phyloP scores from a whole-genome alignment of 1,139 yeast genomes.

The Scheffersomyces stambukii region DNA sequence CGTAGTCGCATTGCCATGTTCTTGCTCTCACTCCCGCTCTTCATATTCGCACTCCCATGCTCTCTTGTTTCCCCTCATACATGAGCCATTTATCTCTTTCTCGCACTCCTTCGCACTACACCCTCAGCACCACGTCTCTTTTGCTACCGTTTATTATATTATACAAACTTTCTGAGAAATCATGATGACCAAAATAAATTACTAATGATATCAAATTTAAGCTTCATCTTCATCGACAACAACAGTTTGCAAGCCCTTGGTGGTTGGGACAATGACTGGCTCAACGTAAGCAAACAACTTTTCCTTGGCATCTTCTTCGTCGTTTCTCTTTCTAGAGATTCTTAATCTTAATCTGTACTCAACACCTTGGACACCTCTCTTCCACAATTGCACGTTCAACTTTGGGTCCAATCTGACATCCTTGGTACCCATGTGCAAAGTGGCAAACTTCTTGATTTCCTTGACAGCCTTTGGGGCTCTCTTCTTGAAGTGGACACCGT shows the following conservation, averaged over 20 bases:
- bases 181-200: too few relatives aligned
- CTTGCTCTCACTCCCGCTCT: too few relatives aligned
- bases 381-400: slow-evolving; percentile 98
- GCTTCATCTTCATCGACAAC: slow-evolving; percentile 86
- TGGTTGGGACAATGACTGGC: slow-evolving; percentile 90
- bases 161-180: slow-evolving; percentile 9
- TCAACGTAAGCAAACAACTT: slow-evolving; percentile 97
- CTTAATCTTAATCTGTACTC: slow-evolving; percentile 98
- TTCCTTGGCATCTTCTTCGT: slow-evolving; percentile 99
- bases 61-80: too few relatives aligned
- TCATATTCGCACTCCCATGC: too few relatives aligned
- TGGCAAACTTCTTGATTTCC: slow-evolving; percentile 98
- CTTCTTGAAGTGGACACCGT: slow-evolving; percentile 98
- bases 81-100: too few relatives aligned
- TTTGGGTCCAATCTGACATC: slow-evolving; percentile 99
- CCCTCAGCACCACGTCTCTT: too few relatives aligned
- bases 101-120: too few relatives aligned
- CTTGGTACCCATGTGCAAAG: slow-evolving; percentile 98
- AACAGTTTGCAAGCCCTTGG: slow-evolving; percentile 97
- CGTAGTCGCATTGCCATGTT: too few relatives aligned
- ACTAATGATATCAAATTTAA: slow-evolving; percentile 7
- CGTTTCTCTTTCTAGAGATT: slow-evolving; percentile 99
- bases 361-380: slow-evolving; percentile 99
- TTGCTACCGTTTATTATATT: slow-evolving; percentile 6
- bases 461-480: slow-evolving; percentile 99